phyloP scores from a whole-genome alignment of 148 eudicot species.

The Dianthus caryophyllus region DNA sequence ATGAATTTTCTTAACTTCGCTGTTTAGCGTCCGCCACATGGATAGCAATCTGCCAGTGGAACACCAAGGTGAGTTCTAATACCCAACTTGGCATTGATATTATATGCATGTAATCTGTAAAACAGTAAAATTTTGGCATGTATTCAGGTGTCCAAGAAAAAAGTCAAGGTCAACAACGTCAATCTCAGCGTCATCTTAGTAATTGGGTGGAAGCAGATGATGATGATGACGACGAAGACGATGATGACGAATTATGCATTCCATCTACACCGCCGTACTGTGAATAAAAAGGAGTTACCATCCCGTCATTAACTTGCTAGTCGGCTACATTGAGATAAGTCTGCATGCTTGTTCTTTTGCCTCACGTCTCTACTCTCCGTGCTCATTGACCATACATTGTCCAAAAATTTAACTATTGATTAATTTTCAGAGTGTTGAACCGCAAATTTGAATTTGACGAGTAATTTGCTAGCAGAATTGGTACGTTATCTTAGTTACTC shows the following conservation, averaged over 20 bases:
- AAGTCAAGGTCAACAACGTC: slow-evolving; percentile 44
- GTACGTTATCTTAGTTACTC: too few species aligned
- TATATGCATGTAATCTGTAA: not conserved
- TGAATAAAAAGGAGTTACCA: slow-evolving; percentile 42
- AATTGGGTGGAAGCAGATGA: slow-evolving; percentile 93
- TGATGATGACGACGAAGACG: slow-evolving; percentile 83
- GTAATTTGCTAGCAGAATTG: too few species aligned
- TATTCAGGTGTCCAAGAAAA: slow-evolving; percentile 42
- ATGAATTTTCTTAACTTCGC: slow-evolving; percentile 34
- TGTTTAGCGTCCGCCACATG: slow-evolving; percentile 40
- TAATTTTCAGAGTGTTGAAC: too few species aligned
- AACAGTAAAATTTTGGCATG: slow-evolving; percentile 7
- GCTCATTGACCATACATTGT: too few species aligned
- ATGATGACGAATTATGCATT: slow-evolving; percentile 67
- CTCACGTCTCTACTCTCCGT: slow-evolving; percentile 3
- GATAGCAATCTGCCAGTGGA: slow-evolving; percentile 39
- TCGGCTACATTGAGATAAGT: slow-evolving; percentile 31
- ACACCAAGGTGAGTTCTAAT: slow-evolving; percentile 54
- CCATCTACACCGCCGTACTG: slow-evolving; percentile 81
- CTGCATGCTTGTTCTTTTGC: slow-evolving; percentile 1
- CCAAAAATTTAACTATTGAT: too few species aligned
- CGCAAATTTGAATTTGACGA: too few species aligned
- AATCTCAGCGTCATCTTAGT: slow-evolving; percentile 84
- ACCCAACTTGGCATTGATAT: slow-evolving; percentile 1
- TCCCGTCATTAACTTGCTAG: slow-evolving; percentile 5